Conservation (phyloP, 2,329 filamentous ascomycete genomes). For the Phialophora macrospora region DNA sequence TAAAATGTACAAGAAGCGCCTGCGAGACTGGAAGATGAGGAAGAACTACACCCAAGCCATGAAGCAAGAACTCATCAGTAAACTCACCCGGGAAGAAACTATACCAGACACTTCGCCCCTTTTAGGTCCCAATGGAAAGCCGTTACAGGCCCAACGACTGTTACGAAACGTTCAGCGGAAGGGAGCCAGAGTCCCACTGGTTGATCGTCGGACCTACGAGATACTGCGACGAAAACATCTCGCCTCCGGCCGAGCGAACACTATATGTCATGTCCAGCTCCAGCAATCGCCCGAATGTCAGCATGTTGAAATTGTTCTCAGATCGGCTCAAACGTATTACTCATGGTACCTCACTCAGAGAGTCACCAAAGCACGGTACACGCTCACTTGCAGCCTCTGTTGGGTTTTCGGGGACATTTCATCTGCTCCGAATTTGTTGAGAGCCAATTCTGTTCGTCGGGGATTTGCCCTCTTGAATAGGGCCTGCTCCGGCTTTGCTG, state of each 20-base stretch:
- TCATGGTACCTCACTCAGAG: slow-evolving; percentile 1
- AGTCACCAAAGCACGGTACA: neutral
- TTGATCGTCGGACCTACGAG: neutral
- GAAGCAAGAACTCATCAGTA: slow-evolving; percentile 7
- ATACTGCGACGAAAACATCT: neutral
- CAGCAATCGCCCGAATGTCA: neutral
- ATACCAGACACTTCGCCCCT: neutral
- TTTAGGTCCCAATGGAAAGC: neutral
- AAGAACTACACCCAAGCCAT: slow-evolving; percentile 12
- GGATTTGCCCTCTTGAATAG: slow-evolving; percentile 5
- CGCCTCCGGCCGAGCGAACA: neutral
- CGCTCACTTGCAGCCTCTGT: fast-evolving
- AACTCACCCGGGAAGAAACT: neutral
- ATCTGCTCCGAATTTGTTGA: no score
- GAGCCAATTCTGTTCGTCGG: neutral
- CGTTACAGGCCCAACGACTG: slow-evolving; percentile 4
- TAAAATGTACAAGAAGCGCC: slow-evolving; percentile 17
- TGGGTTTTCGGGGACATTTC: neutral
- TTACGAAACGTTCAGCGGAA: slow-evolving; percentile 7
- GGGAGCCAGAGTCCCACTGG: neutral
- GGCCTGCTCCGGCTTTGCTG: slow-evolving; percentile 1
- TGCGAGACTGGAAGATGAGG: slow-evolving; percentile 10
- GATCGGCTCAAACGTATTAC: neutral
- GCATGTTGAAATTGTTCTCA: neutral
- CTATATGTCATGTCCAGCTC: neutral